Conservation (phyloP, 768 basidiomycete genomes). For the Tremella yokohamensis region DNA sequence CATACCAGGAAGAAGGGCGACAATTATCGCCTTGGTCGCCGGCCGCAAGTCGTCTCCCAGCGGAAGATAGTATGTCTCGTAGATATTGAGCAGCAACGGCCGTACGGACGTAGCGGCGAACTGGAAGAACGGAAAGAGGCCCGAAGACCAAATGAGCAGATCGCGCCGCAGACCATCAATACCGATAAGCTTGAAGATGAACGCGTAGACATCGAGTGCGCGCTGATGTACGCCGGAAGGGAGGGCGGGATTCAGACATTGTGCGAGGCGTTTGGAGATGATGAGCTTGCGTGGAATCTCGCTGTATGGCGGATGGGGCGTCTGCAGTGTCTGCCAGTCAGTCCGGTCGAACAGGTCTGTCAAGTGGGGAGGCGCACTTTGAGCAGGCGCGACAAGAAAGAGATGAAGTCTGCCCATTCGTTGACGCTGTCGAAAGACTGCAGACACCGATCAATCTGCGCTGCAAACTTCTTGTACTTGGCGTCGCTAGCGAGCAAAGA, state of each 20-base stretch:
- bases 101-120: slow-evolving; percentile 97
- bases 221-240: slow-evolving; percentile 96
- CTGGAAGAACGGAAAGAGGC: slow-evolving; percentile 97
- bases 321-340: slow-evolving; percentile 72
- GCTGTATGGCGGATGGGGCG: slow-evolving; percentile 80
- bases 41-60: slow-evolving; percentile 76
- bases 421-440: slow-evolving; percentile 91
- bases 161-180: slow-evolving; percentile 81
- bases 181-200: slow-evolving; percentile 85
- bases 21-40: slow-evolving; percentile 87
- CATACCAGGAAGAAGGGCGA: slow-evolving; percentile 87
- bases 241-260: slow-evolving; percentile 95
- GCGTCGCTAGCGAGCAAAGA: slow-evolving; percentile 59
- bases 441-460: slow-evolving; percentile 87
- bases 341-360: not conserved
- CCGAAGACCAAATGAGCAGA: slow-evolving; percentile 88
- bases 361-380: slow-evolving; percentile 60
- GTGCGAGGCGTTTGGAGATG: slow-evolving; percentile 89
- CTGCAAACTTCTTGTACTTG: slow-evolving; percentile 88
- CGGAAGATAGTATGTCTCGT: slow-evolving; percentile 86
- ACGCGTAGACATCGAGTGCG: slow-evolving; percentile 88
- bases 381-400: slow-evolving; percentile 87
- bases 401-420: slow-evolving; percentile 99
- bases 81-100: slow-evolving; percentile 86
- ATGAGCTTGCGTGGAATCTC: slow-evolving; percentile 92